Conservation (phyloP, 441 rosid genomes). For the Gossypium lobatum region DNA sequence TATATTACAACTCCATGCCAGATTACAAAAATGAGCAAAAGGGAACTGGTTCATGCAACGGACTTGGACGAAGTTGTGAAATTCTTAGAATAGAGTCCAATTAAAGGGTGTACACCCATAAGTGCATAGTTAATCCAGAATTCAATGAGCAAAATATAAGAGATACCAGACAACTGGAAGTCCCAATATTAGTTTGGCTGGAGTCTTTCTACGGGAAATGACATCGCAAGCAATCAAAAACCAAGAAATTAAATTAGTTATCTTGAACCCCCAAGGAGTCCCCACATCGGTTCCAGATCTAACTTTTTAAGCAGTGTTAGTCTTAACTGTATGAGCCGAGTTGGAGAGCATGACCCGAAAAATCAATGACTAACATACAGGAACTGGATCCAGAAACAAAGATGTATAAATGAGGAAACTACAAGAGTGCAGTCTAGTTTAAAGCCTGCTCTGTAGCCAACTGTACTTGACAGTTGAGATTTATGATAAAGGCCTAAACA, state of each 20-base stretch:
- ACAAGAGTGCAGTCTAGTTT: not conserved
- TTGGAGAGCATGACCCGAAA: not conserved
- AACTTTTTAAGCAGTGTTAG: not conserved
- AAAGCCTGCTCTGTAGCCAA: not conserved
- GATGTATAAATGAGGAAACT: too few relatives aligned
- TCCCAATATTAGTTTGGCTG: not conserved
- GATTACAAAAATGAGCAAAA: not conserved
- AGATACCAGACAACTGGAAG: not conserved
- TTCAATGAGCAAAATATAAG: not conserved
- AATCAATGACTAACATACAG: not conserved
- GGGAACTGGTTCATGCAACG: not conserved
- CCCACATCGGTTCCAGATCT: not conserved
- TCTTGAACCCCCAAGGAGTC: not conserved
- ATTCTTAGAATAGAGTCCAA: slow-evolving; percentile 1
- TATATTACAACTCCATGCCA: slow-evolving; percentile 9
- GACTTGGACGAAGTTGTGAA: not conserved
- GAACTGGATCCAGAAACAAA: not conserved
- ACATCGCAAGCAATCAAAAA: not conserved
- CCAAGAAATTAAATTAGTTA: not conserved
- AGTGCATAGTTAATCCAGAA: not conserved
- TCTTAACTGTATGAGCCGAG: not conserved
- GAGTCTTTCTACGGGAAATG: not conserved
- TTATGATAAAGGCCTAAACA: not conserved
- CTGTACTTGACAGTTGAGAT: slow-evolving; percentile 4
- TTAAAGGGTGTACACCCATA: not conserved